A percentile compares a stretch with the other conserved stretches of the same genome.
Conservation (phyloP, 495 filamentous ascomycete species). For the Aspergillus egyptiacus region DNA sequence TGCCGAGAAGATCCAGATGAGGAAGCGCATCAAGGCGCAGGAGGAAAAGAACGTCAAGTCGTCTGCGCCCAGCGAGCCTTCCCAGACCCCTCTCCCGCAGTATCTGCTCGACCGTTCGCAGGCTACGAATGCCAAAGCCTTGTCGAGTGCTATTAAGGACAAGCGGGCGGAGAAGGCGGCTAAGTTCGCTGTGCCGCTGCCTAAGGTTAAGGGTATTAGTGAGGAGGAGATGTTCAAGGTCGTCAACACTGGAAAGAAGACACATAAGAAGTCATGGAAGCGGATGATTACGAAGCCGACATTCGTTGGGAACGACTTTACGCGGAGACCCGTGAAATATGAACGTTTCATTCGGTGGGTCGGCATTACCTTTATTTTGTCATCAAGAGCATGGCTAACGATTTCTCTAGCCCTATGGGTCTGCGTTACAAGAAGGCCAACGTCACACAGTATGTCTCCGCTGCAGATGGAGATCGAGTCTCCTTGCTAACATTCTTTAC, state of each 20-base stretch:
- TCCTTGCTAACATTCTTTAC: slow-evolving; percentile 18
- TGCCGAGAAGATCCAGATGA: slow-evolving; percentile 98
- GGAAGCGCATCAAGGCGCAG: slow-evolving; percentile 87
- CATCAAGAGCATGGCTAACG: not conserved
- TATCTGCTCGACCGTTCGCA: slow-evolving; percentile 89
- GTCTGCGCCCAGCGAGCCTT: slow-evolving; percentile 67
- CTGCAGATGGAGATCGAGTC: not conserved
- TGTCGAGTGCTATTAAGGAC: slow-evolving; percentile 81
- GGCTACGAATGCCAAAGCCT: slow-evolving; percentile 80
- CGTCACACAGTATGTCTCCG: slow-evolving; percentile 57
- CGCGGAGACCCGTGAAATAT: slow-evolving; percentile 87
- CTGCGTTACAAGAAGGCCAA: slow-evolving; percentile 91
- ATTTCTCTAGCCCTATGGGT: slow-evolving; percentile 66
- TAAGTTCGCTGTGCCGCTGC: slow-evolving; percentile 90
- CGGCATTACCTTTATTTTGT: not conserved
- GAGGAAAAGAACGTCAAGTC: slow-evolving; percentile 95
- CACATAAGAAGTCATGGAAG: slow-evolving; percentile 80
- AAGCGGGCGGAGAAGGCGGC: slow-evolving; percentile 87
- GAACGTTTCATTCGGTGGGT: slow-evolving; percentile 65
- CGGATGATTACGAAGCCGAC: slow-evolving; percentile 91
- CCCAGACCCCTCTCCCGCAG: slow-evolving; percentile 67
- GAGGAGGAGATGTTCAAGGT: slow-evolving; percentile 99
- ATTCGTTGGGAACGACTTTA: slow-evolving; percentile 88
- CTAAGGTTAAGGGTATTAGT: slow-evolving; percentile 86
- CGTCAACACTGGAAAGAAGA: slow-evolving; percentile 88